A percentile compares a stretch with the other conserved stretches of the same genome.
Conservation (phyloP, 75 land plant species). For the Adiantum capillusveneris region DNA sequence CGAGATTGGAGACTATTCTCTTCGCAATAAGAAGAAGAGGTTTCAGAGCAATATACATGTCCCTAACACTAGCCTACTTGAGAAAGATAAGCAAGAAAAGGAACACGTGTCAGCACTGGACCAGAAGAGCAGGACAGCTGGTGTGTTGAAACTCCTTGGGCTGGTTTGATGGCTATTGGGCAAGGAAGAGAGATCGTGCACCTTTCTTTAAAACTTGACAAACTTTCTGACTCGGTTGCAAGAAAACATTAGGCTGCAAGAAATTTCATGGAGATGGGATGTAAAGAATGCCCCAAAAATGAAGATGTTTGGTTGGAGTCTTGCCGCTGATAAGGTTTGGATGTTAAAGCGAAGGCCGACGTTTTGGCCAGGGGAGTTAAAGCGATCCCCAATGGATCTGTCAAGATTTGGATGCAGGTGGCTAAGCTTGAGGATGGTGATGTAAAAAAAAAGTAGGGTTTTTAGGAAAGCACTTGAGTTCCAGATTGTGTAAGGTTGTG, state of each 20-base stretch:
- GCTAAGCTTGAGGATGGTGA: conserved; percentile 71
- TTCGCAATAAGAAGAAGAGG: conserved; percentile 89
- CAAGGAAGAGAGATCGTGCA: conserved; percentile 94
- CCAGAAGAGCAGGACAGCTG: conserved; percentile 72
- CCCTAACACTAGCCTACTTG: conserved; percentile 80
- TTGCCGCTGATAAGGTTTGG: conserved; percentile 65
- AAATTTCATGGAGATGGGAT: conserved; percentile 62
- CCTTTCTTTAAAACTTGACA: conserved; percentile 70
- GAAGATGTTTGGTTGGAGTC: conserved; percentile 98
- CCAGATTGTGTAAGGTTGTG: conserved; percentile 95
- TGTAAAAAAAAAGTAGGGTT: conserved; percentile 59
- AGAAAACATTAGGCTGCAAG: conserved; percentile 82
- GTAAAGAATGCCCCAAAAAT: conserved; percentile 90
- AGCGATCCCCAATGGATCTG: conserved; percentile 70
- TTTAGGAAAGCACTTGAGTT: conserved; percentile 77
- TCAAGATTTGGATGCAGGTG: conserved; percentile 93
- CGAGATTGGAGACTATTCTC: conserved; percentile 86
- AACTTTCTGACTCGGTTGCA: conserved; percentile 85
- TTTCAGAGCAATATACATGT: conserved; percentile 92
- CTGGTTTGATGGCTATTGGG: conserved; percentile 89
- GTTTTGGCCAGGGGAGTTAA: conserved; percentile 82
- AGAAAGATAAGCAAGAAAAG: conserved; percentile 86
- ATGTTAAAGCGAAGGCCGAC: conserved; percentile 73
- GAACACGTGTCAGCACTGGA: conserved; percentile 90
- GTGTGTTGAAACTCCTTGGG: conserved; percentile 88